Evolutionary conservation across 768 basidiomycete species (phyloP), one percentile per base, ranked within the genome.

Genomic region (Boletus bicolor): DNA sequence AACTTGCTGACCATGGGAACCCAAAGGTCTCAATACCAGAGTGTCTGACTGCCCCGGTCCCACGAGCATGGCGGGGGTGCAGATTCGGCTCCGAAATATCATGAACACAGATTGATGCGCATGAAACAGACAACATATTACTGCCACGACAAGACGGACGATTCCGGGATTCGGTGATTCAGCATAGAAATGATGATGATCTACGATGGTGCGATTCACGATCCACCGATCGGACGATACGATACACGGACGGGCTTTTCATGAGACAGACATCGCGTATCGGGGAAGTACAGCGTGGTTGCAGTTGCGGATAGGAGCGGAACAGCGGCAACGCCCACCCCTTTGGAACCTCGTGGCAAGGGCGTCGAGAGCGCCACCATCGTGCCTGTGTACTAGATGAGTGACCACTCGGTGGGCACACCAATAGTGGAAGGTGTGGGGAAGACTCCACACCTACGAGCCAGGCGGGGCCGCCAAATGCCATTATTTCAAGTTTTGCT

Each of bases 201-300:
- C 59, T 41, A 34, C 24, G 34, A 54, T 44, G 52, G 39, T 17
- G 24, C 26, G 43, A 61, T 61, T 39, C 49, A 28, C 34, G 55
- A 56, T 56, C 24, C 21, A 46, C 15, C 9, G 28, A 50, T 59
- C 45, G 7, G 36, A 17, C 15, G 26, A 17, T 38, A 44, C 19
- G 10, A 15, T 45, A 7, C 24, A 48, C 24, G 12, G 30, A 28
- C 30, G 34, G 19, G 19, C 14, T 21, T 34, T 32, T 26, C 38
- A 28, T 58, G 54, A 52, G 42, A 56, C 50, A 51, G 54, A 15
- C 21, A n/a, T 36, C 44, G 42, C 19, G 28, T 45, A 43, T 57
- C 48, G 47, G 55, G 51, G 42, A 37, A n/a, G 41, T 36, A 42
- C 7, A 34, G 14, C 34, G 21, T 24, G 44, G 42, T 1, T 17